These are phyloP conservation scores for Peribolospora kevripleyi DNA, from an alignment of 768 basidiomycete species.

Conservation along the genomic window DNA sequence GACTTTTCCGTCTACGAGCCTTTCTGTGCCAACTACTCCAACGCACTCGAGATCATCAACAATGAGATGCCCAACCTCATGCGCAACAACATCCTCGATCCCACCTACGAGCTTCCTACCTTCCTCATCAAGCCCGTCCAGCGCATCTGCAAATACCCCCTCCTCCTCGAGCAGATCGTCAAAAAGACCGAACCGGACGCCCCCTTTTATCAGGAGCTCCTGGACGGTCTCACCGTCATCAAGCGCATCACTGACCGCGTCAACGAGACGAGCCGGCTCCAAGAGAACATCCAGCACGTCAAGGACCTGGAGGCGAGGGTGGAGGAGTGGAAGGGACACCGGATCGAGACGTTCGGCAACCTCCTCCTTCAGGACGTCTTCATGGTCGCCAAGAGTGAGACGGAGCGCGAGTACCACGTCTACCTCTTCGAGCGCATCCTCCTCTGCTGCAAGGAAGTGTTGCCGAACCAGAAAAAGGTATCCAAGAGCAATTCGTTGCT, in stretches of 20 bases:
- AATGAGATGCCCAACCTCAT: constrained; percentile 5
- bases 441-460: constrained; percentile 87
- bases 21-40: constrained; percentile 80
- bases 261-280: constrained; percentile 78
- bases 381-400: constrained; percentile 81
- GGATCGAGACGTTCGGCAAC: constrained; percentile 76
- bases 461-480: constrained; percentile 36
- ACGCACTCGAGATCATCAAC: background rate
- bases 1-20: constrained; percentile 92
- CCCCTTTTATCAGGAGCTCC: constrained; percentile 52
- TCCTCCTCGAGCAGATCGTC: constrained; percentile 40
- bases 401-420: constrained; percentile 92
- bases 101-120: constrained; percentile 74
- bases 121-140: constrained; percentile 98
- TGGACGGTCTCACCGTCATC: constrained; percentile 56
- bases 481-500: constrained; percentile 69
- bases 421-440: constrained; percentile 98
- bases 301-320: constrained; percentile 62
- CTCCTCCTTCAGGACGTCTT: constrained; percentile 87
- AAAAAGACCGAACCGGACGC: constrained; percentile 23
- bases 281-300: constrained; percentile 76
- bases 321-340: constrained; percentile 98
- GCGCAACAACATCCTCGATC: constrained; percentile 29
- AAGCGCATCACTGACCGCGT: constrained; percentile 86
- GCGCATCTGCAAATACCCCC: constrained; percentile 90